A percentile compares a stretch with the other conserved stretches of the same genome.
phyloP scores from a whole-genome alignment of 257 asterid species.

The Plantago elongata region DNA sequence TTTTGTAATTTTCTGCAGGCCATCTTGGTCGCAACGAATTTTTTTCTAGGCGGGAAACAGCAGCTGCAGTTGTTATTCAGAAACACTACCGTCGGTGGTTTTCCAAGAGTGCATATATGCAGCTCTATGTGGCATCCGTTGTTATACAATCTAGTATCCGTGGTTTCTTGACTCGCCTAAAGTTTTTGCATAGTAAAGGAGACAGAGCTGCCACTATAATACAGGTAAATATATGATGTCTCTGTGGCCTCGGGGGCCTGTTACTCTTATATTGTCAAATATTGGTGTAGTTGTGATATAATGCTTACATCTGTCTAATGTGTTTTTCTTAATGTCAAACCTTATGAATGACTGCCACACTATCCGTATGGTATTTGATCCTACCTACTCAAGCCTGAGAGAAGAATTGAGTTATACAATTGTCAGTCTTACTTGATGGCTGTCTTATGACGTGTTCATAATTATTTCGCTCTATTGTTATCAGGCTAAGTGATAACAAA shows the following conservation, averaged over 20 bases:
- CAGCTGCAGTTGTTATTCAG: slow-evolving; percentile 70
- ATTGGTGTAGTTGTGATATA: too few species aligned
- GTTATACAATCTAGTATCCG: slow-evolving; percentile 68
- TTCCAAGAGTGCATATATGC: slow-evolving; percentile 53
- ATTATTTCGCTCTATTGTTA: neutral
- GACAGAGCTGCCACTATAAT: slow-evolving; percentile 72
- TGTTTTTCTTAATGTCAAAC: too few species aligned
- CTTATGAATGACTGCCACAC: too few species aligned
- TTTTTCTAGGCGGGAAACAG: slow-evolving; percentile 45
- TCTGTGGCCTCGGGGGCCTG: slow-evolving; percentile 13
- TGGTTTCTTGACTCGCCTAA: slow-evolving; percentile 63
- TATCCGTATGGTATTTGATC: too few species aligned
- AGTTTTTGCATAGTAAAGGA: slow-evolving; percentile 51
- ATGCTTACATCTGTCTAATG: too few species aligned
- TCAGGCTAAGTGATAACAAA: neutral
- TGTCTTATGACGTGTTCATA: too few species aligned
- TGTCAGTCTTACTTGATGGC: too few species aligned
- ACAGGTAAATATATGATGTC: slow-evolving; percentile 52
- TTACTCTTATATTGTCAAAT: neutral
- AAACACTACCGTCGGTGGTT: slow-evolving; percentile 58
- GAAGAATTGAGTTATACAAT: too few species aligned
- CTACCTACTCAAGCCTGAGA: too few species aligned
- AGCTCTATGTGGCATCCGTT: slow-evolving; percentile 51
- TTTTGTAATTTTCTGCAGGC: slow-evolving; percentile 44
- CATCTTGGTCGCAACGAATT: slow-evolving; percentile 55